phyloP scores from a whole-genome alignment of 176 grass and related monocot genomes.

The Rhipidocladum racemiflorum region DNA sequence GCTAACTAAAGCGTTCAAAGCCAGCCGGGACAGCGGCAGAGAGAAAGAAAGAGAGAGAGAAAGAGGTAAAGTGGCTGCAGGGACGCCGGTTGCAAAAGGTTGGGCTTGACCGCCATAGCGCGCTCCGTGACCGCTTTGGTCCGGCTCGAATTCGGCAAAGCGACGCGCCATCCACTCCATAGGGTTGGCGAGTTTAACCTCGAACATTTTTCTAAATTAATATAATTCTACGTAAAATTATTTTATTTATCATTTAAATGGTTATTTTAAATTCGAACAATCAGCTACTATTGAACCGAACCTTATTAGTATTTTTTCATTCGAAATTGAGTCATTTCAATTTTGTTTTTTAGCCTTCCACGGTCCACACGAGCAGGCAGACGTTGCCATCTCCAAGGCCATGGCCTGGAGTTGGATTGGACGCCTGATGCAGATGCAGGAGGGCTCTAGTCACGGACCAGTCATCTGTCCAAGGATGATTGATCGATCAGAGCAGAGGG shows the following conservation, averaged over 20 bases:
- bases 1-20: slow-evolving; percentile 24
- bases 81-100: slow-evolving; percentile 36
- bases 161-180: neutral
- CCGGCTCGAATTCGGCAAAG: slow-evolving; percentile 23
- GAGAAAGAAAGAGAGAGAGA: neutral
- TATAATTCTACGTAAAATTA: no score
- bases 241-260: no score
- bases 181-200: no score
- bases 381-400: neutral
- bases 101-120: slow-evolving; percentile 51
- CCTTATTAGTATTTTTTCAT: no score
- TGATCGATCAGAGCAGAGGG: neutral
- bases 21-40: neutral
- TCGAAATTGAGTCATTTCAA: no score
- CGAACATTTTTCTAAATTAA: no score
- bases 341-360: no score
- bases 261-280: no score
- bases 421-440: neutral
- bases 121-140: neutral
- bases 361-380: neutral
- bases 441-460: neutral
- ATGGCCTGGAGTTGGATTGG: neutral
- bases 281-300: no score
- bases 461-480: neutral
- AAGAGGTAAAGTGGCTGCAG: slow-evolving; percentile 20